These are phyloP conservation scores for Tetradesmus lagerheimii DNA, from an alignment of 139 green algal genomes.

Conservation along the genomic window DNA sequence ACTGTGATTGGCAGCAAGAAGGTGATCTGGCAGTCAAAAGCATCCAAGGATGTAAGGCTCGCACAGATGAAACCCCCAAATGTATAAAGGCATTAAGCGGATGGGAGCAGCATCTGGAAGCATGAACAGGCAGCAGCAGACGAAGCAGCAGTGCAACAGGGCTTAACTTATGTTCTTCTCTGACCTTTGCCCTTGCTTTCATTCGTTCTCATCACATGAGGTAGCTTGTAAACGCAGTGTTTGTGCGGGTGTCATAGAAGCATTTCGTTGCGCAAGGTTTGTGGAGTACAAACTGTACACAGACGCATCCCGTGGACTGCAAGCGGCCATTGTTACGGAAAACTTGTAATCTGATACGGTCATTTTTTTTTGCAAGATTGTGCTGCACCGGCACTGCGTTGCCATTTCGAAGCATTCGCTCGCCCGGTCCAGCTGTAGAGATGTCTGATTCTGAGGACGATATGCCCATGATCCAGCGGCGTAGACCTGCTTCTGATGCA, in stretches of 20 bases:
- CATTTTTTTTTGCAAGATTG: not conserved
- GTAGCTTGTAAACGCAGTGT: too few species aligned
- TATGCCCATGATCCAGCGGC: slow-evolving; percentile 22
- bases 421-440: not conserved
- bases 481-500: slow-evolving; percentile 1
- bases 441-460: slow-evolving; percentile 51
- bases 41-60: not conserved
- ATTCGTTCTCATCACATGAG: not conserved
- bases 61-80: not conserved
- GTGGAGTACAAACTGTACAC: not conserved
- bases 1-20: not conserved
- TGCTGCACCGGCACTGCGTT: not conserved
- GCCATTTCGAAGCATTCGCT: slow-evolving; percentile 1
- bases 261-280: too few species aligned
- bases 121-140: not conserved
- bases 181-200: not conserved
- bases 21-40: not conserved
- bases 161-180: not conserved
- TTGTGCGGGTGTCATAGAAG: too few species aligned
- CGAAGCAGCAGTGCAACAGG: not conserved
- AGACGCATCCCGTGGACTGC: not conserved
- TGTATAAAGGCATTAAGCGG: not conserved
- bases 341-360: not conserved
- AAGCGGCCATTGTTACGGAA: not conserved
- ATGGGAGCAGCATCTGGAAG: not conserved